A percentile compares a stretch with the other conserved stretches of the same genome.
phyloP scores from a whole-genome alignment of 2,329 filamentous ascomycete genomes.

The Stachybotrys elegans region DNA sequence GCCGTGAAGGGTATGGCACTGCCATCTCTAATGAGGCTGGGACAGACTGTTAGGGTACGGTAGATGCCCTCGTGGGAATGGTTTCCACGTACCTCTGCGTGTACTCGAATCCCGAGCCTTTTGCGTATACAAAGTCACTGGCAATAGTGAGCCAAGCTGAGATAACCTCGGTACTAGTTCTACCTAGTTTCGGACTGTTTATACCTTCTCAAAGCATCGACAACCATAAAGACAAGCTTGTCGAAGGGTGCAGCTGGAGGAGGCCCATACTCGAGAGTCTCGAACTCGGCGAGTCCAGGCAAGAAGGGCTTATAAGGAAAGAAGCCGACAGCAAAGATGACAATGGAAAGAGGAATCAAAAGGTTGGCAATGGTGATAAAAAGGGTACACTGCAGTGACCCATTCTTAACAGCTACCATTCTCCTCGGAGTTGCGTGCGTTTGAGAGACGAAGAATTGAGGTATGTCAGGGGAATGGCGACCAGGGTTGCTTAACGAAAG shows the following conservation, averaged over 20 bases:
- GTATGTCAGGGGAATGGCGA: not conserved
- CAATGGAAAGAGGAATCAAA: conserved; percentile 68
- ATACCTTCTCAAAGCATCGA: conserved; percentile 88
- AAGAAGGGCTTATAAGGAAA: conserved; percentile 97
- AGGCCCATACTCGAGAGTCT: conserved; percentile 46
- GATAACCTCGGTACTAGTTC: no score
- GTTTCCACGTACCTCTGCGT: conserved; percentile 69
- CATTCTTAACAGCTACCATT: conserved; percentile 19
- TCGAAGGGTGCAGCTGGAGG: conserved; percentile 71
- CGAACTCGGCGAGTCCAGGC: conserved; percentile 72
- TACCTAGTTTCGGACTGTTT: no score
- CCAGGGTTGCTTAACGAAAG: no score
- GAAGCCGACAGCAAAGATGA: conserved; percentile 83
- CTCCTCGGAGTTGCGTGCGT: no score
- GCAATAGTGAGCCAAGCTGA: no score
- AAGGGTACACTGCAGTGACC: conserved; percentile 25
- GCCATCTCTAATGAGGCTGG: conserved; percentile 76
- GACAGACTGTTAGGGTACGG: not conserved
- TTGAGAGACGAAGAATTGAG: conserved; percentile 6
- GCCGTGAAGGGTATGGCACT: conserved; percentile 89
- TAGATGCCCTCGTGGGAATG: not conserved
- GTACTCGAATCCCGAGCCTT: conserved; percentile 75
- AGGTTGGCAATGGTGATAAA: conserved; percentile 66
- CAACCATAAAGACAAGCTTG: conserved; percentile 92
- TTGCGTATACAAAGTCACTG: conserved; percentile 89